These are phyloP conservation scores for Mangifera indica DNA, from an alignment of 345 rosid genomes.

Conservation along the genomic window DNA sequence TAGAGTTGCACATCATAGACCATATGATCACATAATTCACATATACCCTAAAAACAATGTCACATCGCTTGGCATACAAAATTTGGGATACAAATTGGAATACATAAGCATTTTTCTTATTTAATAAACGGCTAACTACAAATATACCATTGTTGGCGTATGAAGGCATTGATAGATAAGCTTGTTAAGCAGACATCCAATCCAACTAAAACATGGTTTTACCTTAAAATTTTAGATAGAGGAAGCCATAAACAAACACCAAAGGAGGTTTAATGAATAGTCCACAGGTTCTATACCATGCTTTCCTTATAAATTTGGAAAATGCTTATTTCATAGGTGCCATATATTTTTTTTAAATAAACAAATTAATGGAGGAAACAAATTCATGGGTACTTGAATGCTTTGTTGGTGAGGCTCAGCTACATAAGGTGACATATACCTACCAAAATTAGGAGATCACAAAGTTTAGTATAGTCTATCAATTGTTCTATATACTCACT, in stretches of 20 bases:
- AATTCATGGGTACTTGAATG: neutral
- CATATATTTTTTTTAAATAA: neutral
- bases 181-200: neutral
- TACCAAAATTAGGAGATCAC: neutral
- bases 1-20: too few species aligned
- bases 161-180: slow-evolving; percentile 4
- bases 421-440: neutral
- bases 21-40: too few species aligned
- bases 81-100: too few species aligned
- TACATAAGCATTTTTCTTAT: neutral
- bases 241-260: neutral
- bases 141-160: neutral
- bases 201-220: neutral
- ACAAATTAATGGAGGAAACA: too few species aligned
- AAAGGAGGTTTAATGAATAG: neutral
- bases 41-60: too few species aligned
- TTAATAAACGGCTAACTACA: neutral
- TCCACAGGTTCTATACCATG: neutral
- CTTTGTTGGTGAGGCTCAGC: neutral
- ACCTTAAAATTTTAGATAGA: too few species aligned
- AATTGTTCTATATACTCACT: neutral
- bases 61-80: too few species aligned
- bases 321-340: neutral
- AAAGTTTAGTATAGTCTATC: neutral
- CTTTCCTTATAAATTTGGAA: neutral